phyloP scores from a whole-genome alignment of 768 basidiomycete genomes.

The Suillus decipiens region DNA sequence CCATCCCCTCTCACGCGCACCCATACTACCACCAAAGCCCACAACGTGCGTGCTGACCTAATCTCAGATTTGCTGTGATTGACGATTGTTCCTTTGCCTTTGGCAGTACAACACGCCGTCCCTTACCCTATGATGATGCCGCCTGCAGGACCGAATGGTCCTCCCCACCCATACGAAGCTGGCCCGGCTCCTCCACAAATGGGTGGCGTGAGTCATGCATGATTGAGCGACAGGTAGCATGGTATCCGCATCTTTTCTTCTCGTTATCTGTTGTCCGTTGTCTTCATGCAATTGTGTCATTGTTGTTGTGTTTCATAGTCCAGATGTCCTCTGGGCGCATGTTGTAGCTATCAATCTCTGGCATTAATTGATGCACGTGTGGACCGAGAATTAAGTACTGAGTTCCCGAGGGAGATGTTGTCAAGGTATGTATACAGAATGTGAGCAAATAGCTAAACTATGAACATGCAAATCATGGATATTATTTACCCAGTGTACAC shows the following conservation, averaged over 20 bases:
- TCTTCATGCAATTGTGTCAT: slow-evolving; percentile 6
- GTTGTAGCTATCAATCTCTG: slow-evolving; percentile 9
- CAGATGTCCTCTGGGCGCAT: not conserved
- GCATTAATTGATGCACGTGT: slow-evolving; percentile 1
- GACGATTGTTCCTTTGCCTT: slow-evolving; percentile 10
- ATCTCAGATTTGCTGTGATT: slow-evolving; percentile 30
- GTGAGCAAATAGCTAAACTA: not conserved
- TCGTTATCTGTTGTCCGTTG: slow-evolving; percentile 6
- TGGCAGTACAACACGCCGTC: slow-evolving; percentile 79
- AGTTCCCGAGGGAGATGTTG: not conserved
- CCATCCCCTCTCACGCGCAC: slow-evolving; percentile 84
- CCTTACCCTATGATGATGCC: slow-evolving; percentile 92
- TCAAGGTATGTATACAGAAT: not conserved
- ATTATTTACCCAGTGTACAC: slow-evolving; percentile 33
- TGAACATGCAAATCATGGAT: not conserved
- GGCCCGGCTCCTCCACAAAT: slow-evolving; percentile 71
- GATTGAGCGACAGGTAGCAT: slow-evolving; percentile 20
- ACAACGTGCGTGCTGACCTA: slow-evolving; percentile 57
- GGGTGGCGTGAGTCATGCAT: slow-evolving; percentile 71
- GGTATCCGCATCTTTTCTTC: slow-evolving; percentile 6
- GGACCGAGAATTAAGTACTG: not conserved
- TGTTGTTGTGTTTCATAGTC: slow-evolving; percentile 9
- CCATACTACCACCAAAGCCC: slow-evolving; percentile 90
- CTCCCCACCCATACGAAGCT: slow-evolving; percentile 74
- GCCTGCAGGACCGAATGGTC: slow-evolving; percentile 62